phyloP scores from a whole-genome alignment of 2,329 filamentous ascomycete genomes.

The Penicillium sp. region DNA sequence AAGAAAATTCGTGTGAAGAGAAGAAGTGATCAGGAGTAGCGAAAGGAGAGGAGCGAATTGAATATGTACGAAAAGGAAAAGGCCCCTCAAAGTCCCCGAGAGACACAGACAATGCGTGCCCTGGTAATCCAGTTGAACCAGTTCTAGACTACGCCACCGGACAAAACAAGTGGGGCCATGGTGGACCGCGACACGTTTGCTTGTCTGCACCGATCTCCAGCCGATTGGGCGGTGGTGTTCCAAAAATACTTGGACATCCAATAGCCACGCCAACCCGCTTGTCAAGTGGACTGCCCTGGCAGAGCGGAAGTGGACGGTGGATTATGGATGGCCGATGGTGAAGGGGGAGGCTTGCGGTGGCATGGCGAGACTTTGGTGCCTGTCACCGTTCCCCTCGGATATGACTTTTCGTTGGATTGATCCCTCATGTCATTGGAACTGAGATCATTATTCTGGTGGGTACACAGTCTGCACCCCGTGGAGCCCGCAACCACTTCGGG shows the following conservation, averaged over 20 bases:
- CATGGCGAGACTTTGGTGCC: neutral
- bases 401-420: neutral
- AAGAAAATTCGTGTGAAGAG: conserved; percentile 8
- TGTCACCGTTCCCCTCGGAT: neutral
- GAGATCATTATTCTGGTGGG: neutral
- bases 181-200: conserved; percentile 28
- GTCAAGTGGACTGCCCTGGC: conserved; percentile 1
- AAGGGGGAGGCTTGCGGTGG: neutral
- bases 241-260: conserved; percentile 21
- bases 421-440: neutral
- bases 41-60: conserved; percentile 2
- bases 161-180: conserved; percentile 10
- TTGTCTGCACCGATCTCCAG: neutral
- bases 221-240: conserved; percentile 12
- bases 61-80: conserved; percentile 11
- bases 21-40: conserved; percentile 6
- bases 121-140: neutral
- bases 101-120: neutral
- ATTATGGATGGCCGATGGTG: neutral
- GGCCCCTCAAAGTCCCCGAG: neutral
- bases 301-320: neutral
- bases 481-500: neutral
- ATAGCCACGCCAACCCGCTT: conserved; percentile 5
- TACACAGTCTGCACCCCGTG: conserved; percentile 3
- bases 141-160: conserved; percentile 27